phyloP scores from a whole-genome alignment of 2,329 filamentous ascomycete species.

The Diaporthe amygdali region DNA sequence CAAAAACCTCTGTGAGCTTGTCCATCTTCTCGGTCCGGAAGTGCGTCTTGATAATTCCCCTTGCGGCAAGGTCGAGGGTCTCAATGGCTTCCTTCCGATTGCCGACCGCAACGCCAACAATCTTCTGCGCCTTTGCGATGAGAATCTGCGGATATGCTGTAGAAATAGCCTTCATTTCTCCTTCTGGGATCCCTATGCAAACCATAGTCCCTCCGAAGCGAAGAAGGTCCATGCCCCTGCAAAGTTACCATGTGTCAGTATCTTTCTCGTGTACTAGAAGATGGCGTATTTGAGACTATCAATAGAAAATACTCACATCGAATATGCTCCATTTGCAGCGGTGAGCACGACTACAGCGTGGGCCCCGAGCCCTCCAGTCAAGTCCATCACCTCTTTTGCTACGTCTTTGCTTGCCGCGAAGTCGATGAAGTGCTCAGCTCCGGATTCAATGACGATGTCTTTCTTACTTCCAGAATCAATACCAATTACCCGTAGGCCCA shows the following conservation, averaged over 20 bases:
- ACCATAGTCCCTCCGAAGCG: slow-evolving; percentile 55
- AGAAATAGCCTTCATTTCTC: slow-evolving; percentile 47
- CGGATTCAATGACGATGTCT: slow-evolving; percentile 46
- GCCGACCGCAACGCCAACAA: slow-evolving; percentile 55
- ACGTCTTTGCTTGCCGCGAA: slow-evolving; percentile 48
- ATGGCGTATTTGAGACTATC: too few species aligned
- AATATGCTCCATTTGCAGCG: slow-evolving; percentile 54
- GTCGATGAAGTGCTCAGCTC: slow-evolving; percentile 71
- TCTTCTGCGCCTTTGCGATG: slow-evolving; percentile 46
- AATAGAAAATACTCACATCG: slow-evolving; percentile 4
- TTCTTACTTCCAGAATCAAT: slow-evolving; percentile 27
- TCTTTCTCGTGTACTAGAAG: neutral
- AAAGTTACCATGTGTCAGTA: neutral
- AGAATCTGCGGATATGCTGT: slow-evolving; percentile 47
- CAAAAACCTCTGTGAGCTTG: slow-evolving; percentile 28
- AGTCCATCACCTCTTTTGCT: slow-evolving; percentile 58
- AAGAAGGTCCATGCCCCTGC: slow-evolving; percentile 51
- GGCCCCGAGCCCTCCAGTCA: slow-evolving; percentile 64
- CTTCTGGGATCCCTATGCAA: slow-evolving; percentile 57
- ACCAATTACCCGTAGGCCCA: slow-evolving; percentile 25
- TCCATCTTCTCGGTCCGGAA: slow-evolving; percentile 29
- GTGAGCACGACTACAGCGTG: slow-evolving; percentile 65
- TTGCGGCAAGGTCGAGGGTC: slow-evolving; percentile 27
- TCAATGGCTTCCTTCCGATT: slow-evolving; percentile 51
- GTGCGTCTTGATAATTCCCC: slow-evolving; percentile 30